Percentiles rank a stretch among this genome's conserved stretches.
phyloP scores from a whole-genome alignment of 2,329 filamentous ascomycete species.

The Rachicladosporium sp. region DNA sequence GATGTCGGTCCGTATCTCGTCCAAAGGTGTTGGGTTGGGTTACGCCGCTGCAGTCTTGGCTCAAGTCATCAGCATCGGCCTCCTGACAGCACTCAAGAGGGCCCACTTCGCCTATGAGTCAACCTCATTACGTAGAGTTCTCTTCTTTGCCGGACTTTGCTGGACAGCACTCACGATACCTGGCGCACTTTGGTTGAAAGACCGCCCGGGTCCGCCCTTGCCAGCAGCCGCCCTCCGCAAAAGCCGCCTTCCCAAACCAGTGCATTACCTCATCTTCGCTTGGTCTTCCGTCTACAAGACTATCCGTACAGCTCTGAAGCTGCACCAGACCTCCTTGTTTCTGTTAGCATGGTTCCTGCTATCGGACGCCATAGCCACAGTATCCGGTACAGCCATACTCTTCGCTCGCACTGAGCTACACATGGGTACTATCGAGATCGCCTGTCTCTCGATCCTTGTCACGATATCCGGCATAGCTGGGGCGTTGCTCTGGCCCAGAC shows the following conservation, averaged over 20 bases:
- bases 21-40: constrained; percentile 78
- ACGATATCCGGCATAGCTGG: constrained; percentile 76
- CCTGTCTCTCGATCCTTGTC: constrained; percentile 78
- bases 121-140: constrained; percentile 66
- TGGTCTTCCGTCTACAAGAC: constrained; percentile 76
- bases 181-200: constrained; percentile 68
- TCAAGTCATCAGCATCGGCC: constrained; percentile 62
- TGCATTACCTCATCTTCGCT: constrained; percentile 65
- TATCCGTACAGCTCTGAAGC: constrained; percentile 53
- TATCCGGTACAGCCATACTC: constrained; percentile 83
- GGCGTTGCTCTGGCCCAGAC: constrained; percentile 72
- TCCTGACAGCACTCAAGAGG: constrained; percentile 47
- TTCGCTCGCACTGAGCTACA: constrained; percentile 84
- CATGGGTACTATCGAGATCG: constrained; percentile 76
- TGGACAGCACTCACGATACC: constrained; percentile 82
- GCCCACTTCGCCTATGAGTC: constrained; percentile 56
- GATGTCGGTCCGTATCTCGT: constrained; percentile 75
- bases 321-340: constrained; percentile 62
- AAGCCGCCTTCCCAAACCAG: constrained; percentile 6
- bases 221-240: constrained; percentile 23
- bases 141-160: constrained; percentile 75
- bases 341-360: constrained; percentile 81
- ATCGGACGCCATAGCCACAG: constrained; percentile 84
- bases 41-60: constrained; percentile 74
- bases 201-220: constrained; percentile 74